phyloP scores from a whole-genome alignment of 78 protist species.

The Isochrysis galbana region DNA sequence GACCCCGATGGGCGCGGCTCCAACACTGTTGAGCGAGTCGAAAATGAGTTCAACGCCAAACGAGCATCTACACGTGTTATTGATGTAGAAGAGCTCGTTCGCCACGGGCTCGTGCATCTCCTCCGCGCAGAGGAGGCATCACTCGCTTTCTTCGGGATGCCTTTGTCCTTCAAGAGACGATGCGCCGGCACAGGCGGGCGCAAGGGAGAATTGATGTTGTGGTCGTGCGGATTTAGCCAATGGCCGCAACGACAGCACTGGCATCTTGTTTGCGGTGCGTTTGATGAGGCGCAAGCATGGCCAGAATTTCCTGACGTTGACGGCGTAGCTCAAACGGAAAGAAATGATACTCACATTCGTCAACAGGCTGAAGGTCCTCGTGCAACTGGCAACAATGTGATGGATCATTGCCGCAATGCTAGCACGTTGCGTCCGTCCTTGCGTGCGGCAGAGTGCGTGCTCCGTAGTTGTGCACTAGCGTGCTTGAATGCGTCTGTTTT shows the following conservation, averaged over 20 bases:
- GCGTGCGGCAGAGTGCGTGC: neutral
- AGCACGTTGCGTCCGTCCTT: neutral
- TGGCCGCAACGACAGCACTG: neutral
- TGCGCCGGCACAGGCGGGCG: neutral
- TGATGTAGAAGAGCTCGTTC: no score
- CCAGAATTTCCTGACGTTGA: neutral
- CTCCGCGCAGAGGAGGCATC: neutral
- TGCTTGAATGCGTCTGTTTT: neutral
- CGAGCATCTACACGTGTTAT: no score
- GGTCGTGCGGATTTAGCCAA: neutral
- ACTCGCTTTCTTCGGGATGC: neutral
- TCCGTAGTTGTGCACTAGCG: neutral
- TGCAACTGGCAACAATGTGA: no score
- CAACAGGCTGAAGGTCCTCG: no score
- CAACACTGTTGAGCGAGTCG: no score
- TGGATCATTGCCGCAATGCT: no score
- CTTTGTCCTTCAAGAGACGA: neutral
- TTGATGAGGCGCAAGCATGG: neutral
- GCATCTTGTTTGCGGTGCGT: neutral
- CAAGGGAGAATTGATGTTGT: neutral
- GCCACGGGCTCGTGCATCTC: neutral
- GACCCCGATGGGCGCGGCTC: no score
- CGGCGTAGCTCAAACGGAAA: neutral
- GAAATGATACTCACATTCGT: no score
- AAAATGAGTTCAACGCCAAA: no score